Conservation (phyloP, 306 rosid species). For the Aeschynomene evenia region DNA sequence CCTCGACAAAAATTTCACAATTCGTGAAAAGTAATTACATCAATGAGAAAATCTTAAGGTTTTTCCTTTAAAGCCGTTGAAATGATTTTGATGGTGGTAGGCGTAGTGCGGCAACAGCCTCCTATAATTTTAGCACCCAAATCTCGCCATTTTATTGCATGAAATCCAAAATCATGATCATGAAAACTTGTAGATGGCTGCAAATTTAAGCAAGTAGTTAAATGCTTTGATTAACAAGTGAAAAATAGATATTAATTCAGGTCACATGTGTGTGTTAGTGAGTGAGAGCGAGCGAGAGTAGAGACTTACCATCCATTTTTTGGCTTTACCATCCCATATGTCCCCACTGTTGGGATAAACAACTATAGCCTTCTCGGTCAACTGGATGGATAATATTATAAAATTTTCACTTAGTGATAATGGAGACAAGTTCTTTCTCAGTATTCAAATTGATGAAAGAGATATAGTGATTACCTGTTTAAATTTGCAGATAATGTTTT, state of each 20-base stretch:
- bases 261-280: neutral
- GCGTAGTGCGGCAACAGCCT: slow-evolving; percentile 91
- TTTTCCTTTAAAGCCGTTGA: slow-evolving; percentile 52
- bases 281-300: neutral
- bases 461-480: slow-evolving; percentile 47
- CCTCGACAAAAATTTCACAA: neutral
- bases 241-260: neutral
- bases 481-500: slow-evolving; percentile 61
- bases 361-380: slow-evolving; percentile 68
- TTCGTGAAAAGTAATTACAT: neutral
- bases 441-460: neutral
- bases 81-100: slow-evolving; percentile 58
- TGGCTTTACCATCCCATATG: slow-evolving; percentile 83
- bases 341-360: slow-evolving; percentile 93
- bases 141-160: slow-evolving; percentile 70
- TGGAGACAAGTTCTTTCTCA: neutral
- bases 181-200: slow-evolving; percentile 80
- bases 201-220: slow-evolving; percentile 23
- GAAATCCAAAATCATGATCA: slow-evolving; percentile 54
- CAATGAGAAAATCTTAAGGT: neutral
- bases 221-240: neutral
- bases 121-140: slow-evolving; percentile 80
- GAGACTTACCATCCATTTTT: slow-evolving; percentile 78
- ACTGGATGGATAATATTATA: slow-evolving; percentile 40
- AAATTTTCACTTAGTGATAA: neutral